Base-by-base conservation (phyloP, 306 rosid species). In the Begonia masoniana region DNA sequence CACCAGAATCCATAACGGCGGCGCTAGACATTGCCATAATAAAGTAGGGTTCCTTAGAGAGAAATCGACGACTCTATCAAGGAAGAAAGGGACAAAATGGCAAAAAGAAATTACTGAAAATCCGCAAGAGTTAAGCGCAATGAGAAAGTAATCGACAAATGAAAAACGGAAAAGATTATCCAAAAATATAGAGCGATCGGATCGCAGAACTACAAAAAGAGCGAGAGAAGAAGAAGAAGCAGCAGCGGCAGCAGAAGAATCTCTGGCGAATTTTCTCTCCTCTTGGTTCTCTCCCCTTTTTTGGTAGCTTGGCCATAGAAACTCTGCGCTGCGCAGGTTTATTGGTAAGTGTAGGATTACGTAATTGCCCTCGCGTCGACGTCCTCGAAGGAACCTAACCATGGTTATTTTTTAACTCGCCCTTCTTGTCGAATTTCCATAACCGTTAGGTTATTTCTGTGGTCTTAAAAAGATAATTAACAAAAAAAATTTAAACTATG, bases 151-250 rank as follows among this genome's bases (percentile, higher is more conserved):
- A 41, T 55, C 41, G 23, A 58, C 49, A 61, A 66, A 71, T 46
- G 10, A n/a, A 14, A 13, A 51, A 53, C 46, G 54, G 60, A 47
- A 15, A 47, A 51, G 68, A 62, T 63, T 60, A 78, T 82, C 79
- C 81, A 79, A 80, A 77, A 71, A 31, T 72, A 31, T 21, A 19
- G 61, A 43, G 72, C 85, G 88, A 86, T 80, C 85, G 42, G 73
- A 82, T 75, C 85, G 78, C 78, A 58, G 15, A 57, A 41, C 49
- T 61, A 71, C 55, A 43, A 57, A 57, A 65, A 58, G 65, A 57
- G 71, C 55, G 79, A 39, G n/a, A 63, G 56, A 51, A 65, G 70
- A 57, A 65, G 56, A 48, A 49, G 52, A 31, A 47, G 43, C 1
- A 17, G 19, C 39, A 9, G 51, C 56, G 64, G 56, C 71, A 50